These are phyloP conservation scores for Calycina herbarum DNA, from an alignment of 2,329 filamentous ascomycete species.

Conservation along the genomic window DNA sequence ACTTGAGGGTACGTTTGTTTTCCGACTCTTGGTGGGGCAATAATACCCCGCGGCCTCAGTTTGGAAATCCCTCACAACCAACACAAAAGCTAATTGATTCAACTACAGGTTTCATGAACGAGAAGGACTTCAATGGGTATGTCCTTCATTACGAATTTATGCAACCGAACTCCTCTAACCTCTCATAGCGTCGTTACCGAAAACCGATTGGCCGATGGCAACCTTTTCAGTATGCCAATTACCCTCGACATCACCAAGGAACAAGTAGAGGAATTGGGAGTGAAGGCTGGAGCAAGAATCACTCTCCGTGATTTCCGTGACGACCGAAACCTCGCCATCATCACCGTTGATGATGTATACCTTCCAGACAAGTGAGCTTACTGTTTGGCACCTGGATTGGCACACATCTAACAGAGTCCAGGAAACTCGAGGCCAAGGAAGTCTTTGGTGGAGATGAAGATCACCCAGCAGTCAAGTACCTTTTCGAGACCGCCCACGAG, in stretches of 20 bases:
- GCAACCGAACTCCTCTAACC: conserved; percentile 35
- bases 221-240: conserved; percentile 96
- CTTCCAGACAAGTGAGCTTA: conserved; percentile 81
- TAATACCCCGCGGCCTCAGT: conserved; percentile 27
- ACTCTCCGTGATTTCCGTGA: conserved; percentile 94
- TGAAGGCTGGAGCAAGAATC: conserved; percentile 79
- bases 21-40: conserved; percentile 27
- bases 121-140: conserved; percentile 95
- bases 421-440: conserved; percentile 83
- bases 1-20: conserved; percentile 73
- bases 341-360: conserved; percentile 96
- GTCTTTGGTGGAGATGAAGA: conserved; percentile 92
- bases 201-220: conserved; percentile 82
- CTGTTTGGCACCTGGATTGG: not conserved
- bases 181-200: conserved; percentile 76
- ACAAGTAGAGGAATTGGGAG: conserved; percentile 69
- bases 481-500: conserved; percentile 77
- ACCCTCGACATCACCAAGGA: conserved; percentile 81
- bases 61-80: conserved; percentile 1
- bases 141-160: conserved; percentile 33
- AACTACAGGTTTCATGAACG: conserved; percentile 82
- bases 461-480: conserved; percentile 90
- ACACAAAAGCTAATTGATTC: conserved; percentile 31
- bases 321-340: conserved; percentile 91
- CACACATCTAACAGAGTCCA: conserved; percentile 41